Conservation (phyloP, 805 yeast species). For the Vanderwaltozyma polyspora region DNA sequence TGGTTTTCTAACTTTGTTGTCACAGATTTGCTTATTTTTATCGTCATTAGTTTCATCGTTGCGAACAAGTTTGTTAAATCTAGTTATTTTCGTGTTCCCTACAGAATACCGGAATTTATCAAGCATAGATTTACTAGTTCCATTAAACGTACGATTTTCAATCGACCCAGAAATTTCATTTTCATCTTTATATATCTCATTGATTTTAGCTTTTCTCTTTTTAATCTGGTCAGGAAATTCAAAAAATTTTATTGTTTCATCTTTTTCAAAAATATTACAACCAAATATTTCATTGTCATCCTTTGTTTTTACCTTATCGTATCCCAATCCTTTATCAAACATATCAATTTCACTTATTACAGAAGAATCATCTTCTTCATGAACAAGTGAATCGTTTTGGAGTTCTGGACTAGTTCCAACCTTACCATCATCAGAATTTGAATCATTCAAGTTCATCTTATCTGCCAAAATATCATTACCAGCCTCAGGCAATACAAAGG, state of each 20-base stretch:
- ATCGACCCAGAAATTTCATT: no score
- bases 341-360: constrained; percentile 6
- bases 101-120: not conserved
- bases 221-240: no score
- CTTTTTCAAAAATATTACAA: not conserved
- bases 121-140: not conserved
- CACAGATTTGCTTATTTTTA: no score
- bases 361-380: constrained; percentile 8
- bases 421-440: no score
- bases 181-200: no score
- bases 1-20: not conserved
- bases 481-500: no score
- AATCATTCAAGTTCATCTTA: no score
- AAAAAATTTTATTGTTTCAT: no score
- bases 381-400: not conserved
- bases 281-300: not conserved
- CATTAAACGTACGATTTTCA: not conserved
- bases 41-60: not conserved
- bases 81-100: not conserved
- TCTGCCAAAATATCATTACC: no score
- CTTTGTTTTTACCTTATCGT: not conserved
- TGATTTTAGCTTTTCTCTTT: no score
- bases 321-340: not conserved
- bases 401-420: not conserved
- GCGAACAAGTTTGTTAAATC: not conserved